Evolutionary conservation across 23 red algal genomes (phyloP).

Genomic region (Rhodosorus marinus): DNA sequence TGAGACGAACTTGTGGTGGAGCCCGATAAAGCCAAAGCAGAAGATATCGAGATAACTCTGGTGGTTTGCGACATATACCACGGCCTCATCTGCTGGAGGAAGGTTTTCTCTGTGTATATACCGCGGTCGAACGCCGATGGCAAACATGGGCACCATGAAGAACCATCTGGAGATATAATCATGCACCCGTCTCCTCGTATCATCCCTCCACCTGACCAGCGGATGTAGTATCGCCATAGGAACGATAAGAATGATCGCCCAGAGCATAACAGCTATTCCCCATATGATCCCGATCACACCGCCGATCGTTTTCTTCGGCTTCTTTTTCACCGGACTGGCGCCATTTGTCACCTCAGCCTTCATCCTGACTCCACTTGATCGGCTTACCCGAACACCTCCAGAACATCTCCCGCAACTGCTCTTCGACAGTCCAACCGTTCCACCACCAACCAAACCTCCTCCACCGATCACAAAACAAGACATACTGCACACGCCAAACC

Average conservation of each 20-base stretch:
- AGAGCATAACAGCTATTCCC: constrained; percentile 17
- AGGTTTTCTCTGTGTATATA: constrained; percentile 43
- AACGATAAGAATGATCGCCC: constrained; percentile 45
- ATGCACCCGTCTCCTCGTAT: constrained; percentile 24
- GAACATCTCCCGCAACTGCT: too few relatives aligned
- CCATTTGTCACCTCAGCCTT: too few relatives aligned
- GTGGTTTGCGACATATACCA: constrained; percentile 87
- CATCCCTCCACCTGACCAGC: constrained; percentile 18
- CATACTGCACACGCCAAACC: too few relatives aligned
- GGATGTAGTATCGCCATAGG: constrained; percentile 44
- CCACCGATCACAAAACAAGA: too few relatives aligned
- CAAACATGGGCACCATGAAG: constrained; percentile 36
- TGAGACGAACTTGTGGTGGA: constrained; percentile 79
- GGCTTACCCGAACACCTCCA: too few relatives aligned
- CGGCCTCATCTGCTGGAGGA: constrained; percentile 12
- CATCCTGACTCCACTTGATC: too few relatives aligned
- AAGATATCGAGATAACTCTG: constrained; percentile 79
- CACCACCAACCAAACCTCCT: too few relatives aligned
- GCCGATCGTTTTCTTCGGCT: neutral
- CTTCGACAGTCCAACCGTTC: too few relatives aligned
- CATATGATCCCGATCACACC: constrained; percentile 35
- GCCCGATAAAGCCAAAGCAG: constrained; percentile 40
- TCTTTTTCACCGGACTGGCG: neutral
- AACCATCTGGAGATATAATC: constrained; percentile 48
- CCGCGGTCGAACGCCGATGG: constrained; percentile 16